Base-by-base conservation (phyloP, 1,284 basidiomycete species). In the Ustilago nuda region DNA sequence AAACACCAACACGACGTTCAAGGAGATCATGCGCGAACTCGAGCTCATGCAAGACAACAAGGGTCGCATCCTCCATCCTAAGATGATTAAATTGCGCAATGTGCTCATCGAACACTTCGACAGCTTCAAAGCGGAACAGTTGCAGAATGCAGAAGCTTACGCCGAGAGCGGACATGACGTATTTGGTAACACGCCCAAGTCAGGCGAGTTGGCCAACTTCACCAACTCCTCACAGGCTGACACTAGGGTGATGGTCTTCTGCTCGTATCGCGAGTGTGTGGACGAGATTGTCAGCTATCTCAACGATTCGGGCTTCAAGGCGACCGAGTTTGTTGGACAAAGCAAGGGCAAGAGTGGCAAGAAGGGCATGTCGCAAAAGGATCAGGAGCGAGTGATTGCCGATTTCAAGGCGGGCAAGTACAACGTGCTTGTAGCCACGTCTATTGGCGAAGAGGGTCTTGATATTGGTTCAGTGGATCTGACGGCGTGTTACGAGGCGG, bases 401-500 rank as follows among this genome's bases (percentile, higher is more conserved):
- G 90, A 91, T 68, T 99, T 99, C 89, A 95, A 95, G 86, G 87
- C 88, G 3, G 94, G 94, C 36, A 91, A 91, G 65, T 94, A 90
- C 86, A 98, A 99, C 80, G 92, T 98, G 36, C 88, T 99, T 5
- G 96, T 99, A 2, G 93, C 96, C 0, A 99, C 97, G 0, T 97
- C 93, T 3, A 95, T 99, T 66, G 97, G 97, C 35, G 97, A 99
- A 87, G 97, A 99, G 86, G 97, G 97, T 71, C 88, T 99, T n/a
- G 97, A 99, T 85, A 99, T 99, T 66, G 97, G 97, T 53, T 95
- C 98, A 83, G 92, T 99, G n/a, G 97, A 99, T 85, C 89, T 96
- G 83, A 97, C 98, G 61, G 89, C 98, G 48, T 97, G 95, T 83
- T 99, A 99, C 86, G 97, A 99, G 81, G 92, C 95, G 43, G 94